Conservation (phyloP, 106 monocot genomes). For the Dactylorhiza incarnata region DNA sequence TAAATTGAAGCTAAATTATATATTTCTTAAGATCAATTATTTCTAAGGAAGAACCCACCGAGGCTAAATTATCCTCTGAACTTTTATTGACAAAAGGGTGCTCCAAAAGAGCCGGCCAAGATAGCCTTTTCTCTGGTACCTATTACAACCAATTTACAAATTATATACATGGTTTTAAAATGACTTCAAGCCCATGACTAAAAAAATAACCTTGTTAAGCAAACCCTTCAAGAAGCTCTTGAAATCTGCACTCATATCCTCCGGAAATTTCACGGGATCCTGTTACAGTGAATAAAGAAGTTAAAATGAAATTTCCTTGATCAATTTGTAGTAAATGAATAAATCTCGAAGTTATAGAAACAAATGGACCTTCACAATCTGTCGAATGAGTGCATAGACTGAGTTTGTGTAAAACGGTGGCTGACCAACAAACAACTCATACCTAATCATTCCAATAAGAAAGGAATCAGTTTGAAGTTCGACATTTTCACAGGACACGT, state of each 20-base stretch:
- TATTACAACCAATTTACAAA: constrained; percentile 16
- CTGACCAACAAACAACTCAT: constrained; percentile 97
- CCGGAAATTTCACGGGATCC: constrained; percentile 99
- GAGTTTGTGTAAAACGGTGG: constrained; percentile 99
- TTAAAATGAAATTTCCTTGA: not conserved
- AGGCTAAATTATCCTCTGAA: constrained; percentile 37
- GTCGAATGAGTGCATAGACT: constrained; percentile 93
- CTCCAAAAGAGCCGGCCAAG: constrained; percentile 87
- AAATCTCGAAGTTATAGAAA: not conserved
- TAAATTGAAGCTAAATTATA: not conserved
- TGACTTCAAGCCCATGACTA: not conserved
- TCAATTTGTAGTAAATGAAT: not conserved
- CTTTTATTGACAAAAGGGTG: constrained; percentile 95
- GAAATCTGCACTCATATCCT: constrained; percentile 86
- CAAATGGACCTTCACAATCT: constrained; percentile 82
- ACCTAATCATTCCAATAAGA: constrained; percentile 32
- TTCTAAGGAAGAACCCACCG: constrained; percentile 25
- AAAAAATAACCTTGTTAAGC: constrained; percentile 74
- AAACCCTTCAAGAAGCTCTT: constrained; percentile 93
- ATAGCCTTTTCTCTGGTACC: constrained; percentile 80
- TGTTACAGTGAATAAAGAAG: constrained; percentile 24
- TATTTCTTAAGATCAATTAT: constrained; percentile 6
- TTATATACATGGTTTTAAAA: not conserved
- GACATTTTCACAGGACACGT: not conserved
- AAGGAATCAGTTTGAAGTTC: not conserved